phyloP scores from a whole-genome alignment of 2,329 filamentous ascomycete species.

The Ophioceras dolichostomum region DNA sequence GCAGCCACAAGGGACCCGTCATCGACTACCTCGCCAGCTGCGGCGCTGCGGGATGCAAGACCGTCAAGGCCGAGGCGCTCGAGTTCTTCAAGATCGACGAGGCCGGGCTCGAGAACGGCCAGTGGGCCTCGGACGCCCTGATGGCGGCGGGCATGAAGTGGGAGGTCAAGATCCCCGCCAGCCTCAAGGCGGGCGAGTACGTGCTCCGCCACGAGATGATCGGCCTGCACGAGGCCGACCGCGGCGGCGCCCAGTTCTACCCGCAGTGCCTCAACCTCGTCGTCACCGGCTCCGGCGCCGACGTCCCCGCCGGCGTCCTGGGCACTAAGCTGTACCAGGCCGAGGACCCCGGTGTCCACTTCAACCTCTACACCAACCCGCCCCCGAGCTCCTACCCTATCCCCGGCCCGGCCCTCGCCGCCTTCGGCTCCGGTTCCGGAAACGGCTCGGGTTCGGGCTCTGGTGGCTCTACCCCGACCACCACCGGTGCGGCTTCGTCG shows the following conservation, averaged over 20 bases:
- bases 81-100: conserved; percentile 10
- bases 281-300: conserved; percentile 12
- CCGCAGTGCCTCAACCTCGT: conserved; percentile 17
- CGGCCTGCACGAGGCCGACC: conserved; percentile 25
- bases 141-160: conserved; percentile 36
- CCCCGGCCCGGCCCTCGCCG: not conserved
- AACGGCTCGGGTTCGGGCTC: no score
- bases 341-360: conserved; percentile 25
- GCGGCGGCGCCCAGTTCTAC: conserved; percentile 15
- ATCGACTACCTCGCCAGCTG: conserved; percentile 45
- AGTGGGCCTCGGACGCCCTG: conserved; percentile 26
- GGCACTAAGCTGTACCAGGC: conserved; percentile 20
- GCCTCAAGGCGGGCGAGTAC: conserved; percentile 16
- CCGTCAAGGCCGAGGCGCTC: conserved; percentile 5
- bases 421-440: no score
- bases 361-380: conserved; percentile 23
- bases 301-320: conserved; percentile 4
- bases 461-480: not conserved
- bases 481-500: not conserved
- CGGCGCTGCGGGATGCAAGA: conserved; percentile 6
- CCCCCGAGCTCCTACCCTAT: conserved; percentile 1
- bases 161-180: conserved; percentile 14
- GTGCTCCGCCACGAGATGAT: conserved; percentile 31
- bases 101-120: conserved; percentile 14
- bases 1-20: conserved; percentile 37